Evolutionary conservation across 176 grass and related monocot genomes (phyloP).

Genomic region (Oryza brachyantha): DNA sequence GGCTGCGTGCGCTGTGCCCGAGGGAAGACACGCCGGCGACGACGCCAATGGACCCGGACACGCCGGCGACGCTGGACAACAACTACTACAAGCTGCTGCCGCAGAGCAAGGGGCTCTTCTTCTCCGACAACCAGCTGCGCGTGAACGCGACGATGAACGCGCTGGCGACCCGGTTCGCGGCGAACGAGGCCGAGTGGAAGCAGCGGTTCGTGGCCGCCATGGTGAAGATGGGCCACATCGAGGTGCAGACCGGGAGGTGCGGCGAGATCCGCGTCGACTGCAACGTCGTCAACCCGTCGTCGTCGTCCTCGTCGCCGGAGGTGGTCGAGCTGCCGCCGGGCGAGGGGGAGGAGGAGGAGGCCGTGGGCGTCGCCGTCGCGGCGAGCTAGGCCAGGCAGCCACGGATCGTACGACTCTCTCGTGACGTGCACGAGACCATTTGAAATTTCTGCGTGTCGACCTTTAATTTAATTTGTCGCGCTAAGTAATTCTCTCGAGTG

Average conservation of each 20-base stretch:
- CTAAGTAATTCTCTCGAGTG: no score
- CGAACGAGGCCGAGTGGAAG: constrained; percentile 45
- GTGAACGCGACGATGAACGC: constrained; percentile 16
- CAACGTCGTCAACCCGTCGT: constrained; percentile 43
- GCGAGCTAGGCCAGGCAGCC: constrained; percentile 7
- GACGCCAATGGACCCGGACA: constrained; percentile 31
- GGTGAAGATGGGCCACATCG: constrained; percentile 55
- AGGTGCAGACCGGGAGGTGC: constrained; percentile 46
- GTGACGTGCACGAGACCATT: neutral
- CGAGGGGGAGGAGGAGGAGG: neutral
- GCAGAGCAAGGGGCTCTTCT: constrained; percentile 35
- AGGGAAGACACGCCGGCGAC: constrained; percentile 18
- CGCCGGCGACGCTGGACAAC: constrained; percentile 51
- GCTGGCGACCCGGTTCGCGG: constrained; percentile 28
- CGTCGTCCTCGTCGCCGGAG: neutral
- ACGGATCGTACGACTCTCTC: neutral
- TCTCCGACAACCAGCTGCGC: constrained; percentile 52
- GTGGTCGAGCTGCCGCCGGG: neutral
- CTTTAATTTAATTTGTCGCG: no score
- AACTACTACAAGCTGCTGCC: constrained; percentile 60
- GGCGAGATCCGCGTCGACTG: constrained; percentile 45
- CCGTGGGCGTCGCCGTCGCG: neutral
- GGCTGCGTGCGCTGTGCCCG: constrained; percentile 44
- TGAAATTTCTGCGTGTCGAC: neutral
- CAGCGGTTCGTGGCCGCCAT: constrained; percentile 40